Evolutionary conservation across 2,329 filamentous ascomycete genomes (phyloP).

Genomic region (Aspergillus brasiliensis): DNA sequence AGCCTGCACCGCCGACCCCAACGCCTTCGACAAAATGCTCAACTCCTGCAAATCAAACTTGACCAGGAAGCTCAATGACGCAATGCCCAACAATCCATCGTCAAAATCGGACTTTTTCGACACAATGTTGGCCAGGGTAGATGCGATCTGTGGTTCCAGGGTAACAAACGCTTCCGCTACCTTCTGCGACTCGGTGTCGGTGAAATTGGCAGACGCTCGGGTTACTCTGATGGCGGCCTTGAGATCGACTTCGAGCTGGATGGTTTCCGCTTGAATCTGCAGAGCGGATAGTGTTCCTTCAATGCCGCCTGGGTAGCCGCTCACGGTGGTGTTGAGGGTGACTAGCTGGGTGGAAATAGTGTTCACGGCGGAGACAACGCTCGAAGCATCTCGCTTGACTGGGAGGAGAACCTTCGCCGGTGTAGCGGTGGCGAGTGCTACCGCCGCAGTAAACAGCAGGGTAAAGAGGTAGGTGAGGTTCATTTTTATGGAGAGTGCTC

Average conservation of each 20-base stretch:
- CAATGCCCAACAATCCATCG: constrained; percentile 19
- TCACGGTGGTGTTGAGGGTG: constrained; percentile 22
- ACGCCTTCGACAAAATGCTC: constrained; percentile 13
- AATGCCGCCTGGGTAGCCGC: constrained; percentile 18
- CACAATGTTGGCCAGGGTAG: constrained; percentile 21
- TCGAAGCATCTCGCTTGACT: constrained; percentile 18
- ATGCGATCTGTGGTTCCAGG: constrained; percentile 21
- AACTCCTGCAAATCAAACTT: constrained; percentile 18
- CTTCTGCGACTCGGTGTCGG: constrained; percentile 15
- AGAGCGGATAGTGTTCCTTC: constrained; percentile 17
- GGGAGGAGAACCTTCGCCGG: neutral
- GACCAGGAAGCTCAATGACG: constrained; percentile 20
- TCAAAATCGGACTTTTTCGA: constrained; percentile 21
- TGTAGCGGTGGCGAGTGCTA: constrained; percentile 11
- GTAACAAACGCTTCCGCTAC: constrained; percentile 19
- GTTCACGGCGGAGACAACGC: constrained; percentile 18
- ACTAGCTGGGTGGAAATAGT: constrained; percentile 14
- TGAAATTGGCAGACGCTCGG: constrained; percentile 19
- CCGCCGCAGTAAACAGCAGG: constrained; percentile 6
- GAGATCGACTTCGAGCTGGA: constrained; percentile 14
- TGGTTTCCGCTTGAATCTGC: constrained; percentile 19
- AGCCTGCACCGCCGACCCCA: constrained; percentile 17
- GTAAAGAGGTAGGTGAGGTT: constrained; percentile 6
- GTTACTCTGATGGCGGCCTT: constrained; percentile 12
- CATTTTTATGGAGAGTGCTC: neutral